These are phyloP conservation scores for Ophiostoma quercus DNA, from an alignment of 2,329 filamentous ascomycete species.

Conservation along the genomic window DNA sequence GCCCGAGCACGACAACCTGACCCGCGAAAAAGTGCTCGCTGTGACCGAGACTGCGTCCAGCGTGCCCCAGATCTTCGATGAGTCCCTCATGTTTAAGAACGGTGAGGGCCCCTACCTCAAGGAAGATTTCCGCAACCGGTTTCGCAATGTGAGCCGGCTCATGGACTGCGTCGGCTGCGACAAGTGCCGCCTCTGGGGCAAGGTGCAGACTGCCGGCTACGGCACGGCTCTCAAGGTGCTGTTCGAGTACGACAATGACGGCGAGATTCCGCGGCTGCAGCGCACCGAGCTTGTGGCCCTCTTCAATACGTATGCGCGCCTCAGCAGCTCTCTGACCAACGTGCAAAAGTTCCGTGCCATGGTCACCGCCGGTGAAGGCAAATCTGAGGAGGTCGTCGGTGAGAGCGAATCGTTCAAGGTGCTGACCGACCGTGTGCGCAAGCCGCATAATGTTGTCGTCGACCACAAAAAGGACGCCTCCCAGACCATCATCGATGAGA, in stretches of 20 bases:
- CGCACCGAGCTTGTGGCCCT: conserved; percentile 90
- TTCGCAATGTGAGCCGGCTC: conserved; percentile 90
- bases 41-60: conserved; percentile 67
- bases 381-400: conserved; percentile 29
- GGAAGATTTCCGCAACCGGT: conserved; percentile 94
- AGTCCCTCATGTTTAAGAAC: conserved; percentile 88
- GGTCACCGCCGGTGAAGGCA: conserved; percentile 38
- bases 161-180: conserved; percentile 99
- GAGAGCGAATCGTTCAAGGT: conserved; percentile 23
- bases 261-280: conserved; percentile 62
- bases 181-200: conserved; percentile 97
- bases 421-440: conserved; percentile 38
- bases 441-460: conserved; percentile 41
- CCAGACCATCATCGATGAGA: conserved; percentile 33
- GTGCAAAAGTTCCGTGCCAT: conserved; percentile 65
- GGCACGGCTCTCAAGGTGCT: conserved; percentile 92
- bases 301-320: conserved; percentile 86
- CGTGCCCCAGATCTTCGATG: conserved; percentile 81
- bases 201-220: conserved; percentile 90
- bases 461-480: conserved; percentile 32
- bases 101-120: conserved; percentile 72
- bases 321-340: conserved; percentile 73
- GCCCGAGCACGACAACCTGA: conserved; percentile 67
- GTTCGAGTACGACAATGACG: conserved; percentile 77
- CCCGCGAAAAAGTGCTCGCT: conserved; percentile 73